phyloP scores from a whole-genome alignment of 345 rosid genomes.

The Boechera retrofracta region DNA sequence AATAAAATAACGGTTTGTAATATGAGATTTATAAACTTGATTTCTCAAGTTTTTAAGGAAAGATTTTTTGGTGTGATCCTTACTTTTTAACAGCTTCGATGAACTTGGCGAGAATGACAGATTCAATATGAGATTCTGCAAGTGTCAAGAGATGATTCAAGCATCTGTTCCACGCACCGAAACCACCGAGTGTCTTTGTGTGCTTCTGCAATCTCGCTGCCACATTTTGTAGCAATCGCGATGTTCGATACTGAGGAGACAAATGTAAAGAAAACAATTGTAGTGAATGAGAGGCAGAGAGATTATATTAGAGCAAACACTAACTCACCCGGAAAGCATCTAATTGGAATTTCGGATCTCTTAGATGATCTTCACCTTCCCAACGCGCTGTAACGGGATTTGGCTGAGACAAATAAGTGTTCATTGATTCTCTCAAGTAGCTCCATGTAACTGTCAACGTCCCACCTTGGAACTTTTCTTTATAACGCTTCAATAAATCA shows the following conservation, averaged over 20 bases:
- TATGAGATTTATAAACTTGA: not conserved
- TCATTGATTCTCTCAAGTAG: slow-evolving; percentile 95
- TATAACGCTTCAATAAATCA: slow-evolving; percentile 87
- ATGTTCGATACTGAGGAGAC: slow-evolving; percentile 84
- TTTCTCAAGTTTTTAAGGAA: not conserved
- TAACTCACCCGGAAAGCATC: slow-evolving; percentile 94
- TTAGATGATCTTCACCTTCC: slow-evolving; percentile 92
- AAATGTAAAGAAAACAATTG: not conserved
- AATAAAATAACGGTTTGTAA: not conserved
- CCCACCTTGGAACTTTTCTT: slow-evolving; percentile 95
- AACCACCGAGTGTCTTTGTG: slow-evolving; percentile 74
- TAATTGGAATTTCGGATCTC: slow-evolving; percentile 92
- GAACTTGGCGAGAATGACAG: slow-evolving; percentile 88
- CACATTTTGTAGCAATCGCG: slow-evolving; percentile 89
- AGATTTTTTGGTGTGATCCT: not conserved
- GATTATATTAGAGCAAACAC: not conserved
- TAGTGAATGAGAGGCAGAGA: slow-evolving; percentile 10
- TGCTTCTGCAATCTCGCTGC: slow-evolving; percentile 84
- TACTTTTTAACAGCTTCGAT: slow-evolving; percentile 90
- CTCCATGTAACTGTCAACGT: slow-evolving; percentile 92
- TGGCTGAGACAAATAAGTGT: slow-evolving; percentile 84
- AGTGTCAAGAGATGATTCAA: slow-evolving; percentile 97
- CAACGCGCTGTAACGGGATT: slow-evolving; percentile 95
- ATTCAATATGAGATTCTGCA: slow-evolving; percentile 96
- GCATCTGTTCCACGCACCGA: slow-evolving; percentile 99